phyloP scores from a whole-genome alignment of 192 early-diverging fungal genomes.

The Backusella tuberculispora region DNA sequence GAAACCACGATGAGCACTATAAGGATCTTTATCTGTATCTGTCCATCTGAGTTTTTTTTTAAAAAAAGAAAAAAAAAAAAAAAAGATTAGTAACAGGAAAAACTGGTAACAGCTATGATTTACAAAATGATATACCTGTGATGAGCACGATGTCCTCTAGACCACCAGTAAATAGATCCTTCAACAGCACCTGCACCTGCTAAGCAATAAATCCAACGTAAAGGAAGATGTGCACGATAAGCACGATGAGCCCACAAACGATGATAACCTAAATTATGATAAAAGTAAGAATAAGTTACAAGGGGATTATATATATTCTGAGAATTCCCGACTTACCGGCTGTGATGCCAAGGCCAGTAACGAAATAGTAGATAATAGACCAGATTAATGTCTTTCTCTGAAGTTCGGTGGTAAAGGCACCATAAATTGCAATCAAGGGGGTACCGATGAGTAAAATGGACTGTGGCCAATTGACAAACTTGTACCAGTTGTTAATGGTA shows the following conservation, averaged over 20 bases:
- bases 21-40: conserved; percentile 84
- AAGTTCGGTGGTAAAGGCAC: conserved; percentile 72
- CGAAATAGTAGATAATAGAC: conserved; percentile 70
- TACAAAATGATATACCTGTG: conserved; percentile 66
- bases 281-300: neutral
- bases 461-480: conserved; percentile 75
- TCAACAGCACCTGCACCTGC: conserved; percentile 75
- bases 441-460: conserved; percentile 63
- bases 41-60: conserved; percentile 47
- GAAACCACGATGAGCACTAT: conserved; percentile 78
- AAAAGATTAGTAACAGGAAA: neutral
- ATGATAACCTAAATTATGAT: conserved; percentile 67
- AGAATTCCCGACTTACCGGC: conserved; percentile 56
- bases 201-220: conserved; percentile 67
- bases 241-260: conserved; percentile 82
- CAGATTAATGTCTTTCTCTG: conserved; percentile 72
- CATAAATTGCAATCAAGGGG: conserved; percentile 83
- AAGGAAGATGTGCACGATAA: conserved; percentile 65
- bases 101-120: neutral
- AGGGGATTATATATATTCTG: neutral
- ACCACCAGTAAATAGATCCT: conserved; percentile 89
- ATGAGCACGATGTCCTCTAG: conserved; percentile 83
- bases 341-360: conserved; percentile 88
- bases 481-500: conserved; percentile 56
- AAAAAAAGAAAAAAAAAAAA: neutral